Base-by-base conservation (phyloP, 2,329 filamentous ascomycete species). In the Fusarium setosum region DNA sequence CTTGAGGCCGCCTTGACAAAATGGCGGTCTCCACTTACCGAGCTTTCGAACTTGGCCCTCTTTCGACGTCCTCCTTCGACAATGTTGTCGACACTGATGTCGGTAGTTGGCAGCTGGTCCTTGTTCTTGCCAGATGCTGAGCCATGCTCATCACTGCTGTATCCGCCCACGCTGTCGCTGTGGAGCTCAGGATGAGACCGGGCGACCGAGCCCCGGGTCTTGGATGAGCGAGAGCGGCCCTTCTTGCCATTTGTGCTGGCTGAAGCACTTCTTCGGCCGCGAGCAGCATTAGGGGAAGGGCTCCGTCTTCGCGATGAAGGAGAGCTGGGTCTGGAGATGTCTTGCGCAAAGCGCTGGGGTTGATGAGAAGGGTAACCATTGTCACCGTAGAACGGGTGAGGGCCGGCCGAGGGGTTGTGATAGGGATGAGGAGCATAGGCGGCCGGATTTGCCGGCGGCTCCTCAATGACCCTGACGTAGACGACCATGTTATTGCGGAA, bases 51-150 rank as follows among this genome's bases (percentile, higher is more conserved):
- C 80, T 97, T 97, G 73, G 95, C 93, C 75, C 94, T 89, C 84
- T 98, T 97, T 76, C 96, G 90, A 79, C 96, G 91, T 69, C 95
- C 94, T 75, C 96, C 96, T 80, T 98, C 95, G 63, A 99, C 92
- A 78, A 99, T 98, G 77, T 99, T 99, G 72, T 97, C 94, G 70
- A 97, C 88, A 77, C 95, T 98, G 75, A 99, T 99, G 72, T 99
- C 96, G 15, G 96, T 97, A 76, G 93, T 97, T 47, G 93, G 94
- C 73, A 97, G 88, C 67, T 93, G 91, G 73, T 97, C 94, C 78
- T 92, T 94, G 71, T 86, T 88, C 77, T 92, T 92, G 73, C 92
- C 90, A 51, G 78, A 80, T 68, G 91, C 85, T 55, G 93, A 94
- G 68, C 88, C 91, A 63, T 92, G 87, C 24, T 90, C 91, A 68